Evolutionary conservation across 2,329 filamentous ascomycete genomes (phyloP).

Genomic region (Coccinonectria pachysandricola): DNA sequence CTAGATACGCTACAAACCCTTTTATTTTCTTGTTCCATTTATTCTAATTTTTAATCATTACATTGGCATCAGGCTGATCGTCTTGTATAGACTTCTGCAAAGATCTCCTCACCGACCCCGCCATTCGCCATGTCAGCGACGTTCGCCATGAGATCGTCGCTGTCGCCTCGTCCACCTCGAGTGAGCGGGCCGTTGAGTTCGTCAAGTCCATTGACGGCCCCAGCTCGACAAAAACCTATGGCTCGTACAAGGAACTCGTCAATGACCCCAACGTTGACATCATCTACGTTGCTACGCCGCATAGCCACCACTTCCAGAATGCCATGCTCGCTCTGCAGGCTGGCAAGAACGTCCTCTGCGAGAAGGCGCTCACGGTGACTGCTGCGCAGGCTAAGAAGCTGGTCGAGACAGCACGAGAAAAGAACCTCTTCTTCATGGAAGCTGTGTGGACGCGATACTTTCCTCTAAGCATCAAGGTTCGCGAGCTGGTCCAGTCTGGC

Average conservation of each 20-base stretch:
- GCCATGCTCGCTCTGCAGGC: slow-evolving; percentile 72
- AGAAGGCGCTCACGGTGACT: slow-evolving; percentile 83
- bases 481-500: slow-evolving; percentile 49
- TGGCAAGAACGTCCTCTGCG: slow-evolving; percentile 81
- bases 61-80: no score
- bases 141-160: slow-evolving; percentile 69
- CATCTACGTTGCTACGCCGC: slow-evolving; percentile 80
- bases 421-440: slow-evolving; percentile 71
- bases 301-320: slow-evolving; percentile 91
- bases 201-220: slow-evolving; percentile 62
- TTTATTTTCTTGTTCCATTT: neutral
- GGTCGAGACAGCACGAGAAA: slow-evolving; percentile 59
- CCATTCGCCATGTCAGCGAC: slow-evolving; percentile 57
- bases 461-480: slow-evolving; percentile 66
- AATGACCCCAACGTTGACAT: slow-evolving; percentile 71
- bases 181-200: slow-evolving; percentile 60
- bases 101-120: slow-evolving; percentile 68
- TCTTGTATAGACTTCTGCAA: slow-evolving; percentile 52
- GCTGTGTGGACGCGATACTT: slow-evolving; percentile 88
- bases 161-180: slow-evolving; percentile 68
- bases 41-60: slow-evolving; percentile 1
- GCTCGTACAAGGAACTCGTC: slow-evolving; percentile 73
- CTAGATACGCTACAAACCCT: neutral
- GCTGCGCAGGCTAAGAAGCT: slow-evolving; percentile 66
- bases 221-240: slow-evolving; percentile 59